These are phyloP conservation scores for Fusarium acutatum DNA, from an alignment of 2,329 filamentous ascomycete species.

Conservation along the genomic window DNA sequence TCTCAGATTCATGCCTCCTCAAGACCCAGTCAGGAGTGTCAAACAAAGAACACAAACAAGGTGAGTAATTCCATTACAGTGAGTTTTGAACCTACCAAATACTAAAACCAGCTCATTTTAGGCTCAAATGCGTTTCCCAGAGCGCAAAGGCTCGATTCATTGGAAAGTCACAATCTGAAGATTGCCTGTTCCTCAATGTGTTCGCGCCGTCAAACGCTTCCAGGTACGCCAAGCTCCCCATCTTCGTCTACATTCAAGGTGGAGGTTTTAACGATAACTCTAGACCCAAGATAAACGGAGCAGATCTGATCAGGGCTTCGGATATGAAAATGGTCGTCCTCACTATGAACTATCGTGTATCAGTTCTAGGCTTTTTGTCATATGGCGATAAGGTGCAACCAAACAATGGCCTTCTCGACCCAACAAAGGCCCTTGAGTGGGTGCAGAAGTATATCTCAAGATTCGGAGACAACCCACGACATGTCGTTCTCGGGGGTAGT, in stretches of 20 bases:
- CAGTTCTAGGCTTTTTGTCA: slow-evolving; percentile 75
- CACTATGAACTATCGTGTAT: slow-evolving; percentile 79
- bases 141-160: slow-evolving; percentile 13
- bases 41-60: slow-evolving; percentile 61
- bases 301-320: slow-evolving; percentile 63
- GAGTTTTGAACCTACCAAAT: too few relatives aligned
- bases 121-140: slow-evolving; percentile 44
- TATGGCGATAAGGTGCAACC: slow-evolving; percentile 63
- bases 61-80: slow-evolving; percentile 46
- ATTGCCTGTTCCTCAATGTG: slow-evolving; percentile 75
- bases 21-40: slow-evolving; percentile 63
- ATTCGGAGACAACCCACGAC: slow-evolving; percentile 74
- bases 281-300: slow-evolving; percentile 65
- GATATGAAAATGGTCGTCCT: slow-evolving; percentile 72
- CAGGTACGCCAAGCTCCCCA: slow-evolving; percentile 63
- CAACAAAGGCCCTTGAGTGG: slow-evolving; percentile 75
- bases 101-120: slow-evolving; percentile 28
- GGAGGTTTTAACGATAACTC: slow-evolving; percentile 65
- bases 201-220: slow-evolving; percentile 66
- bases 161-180: slow-evolving; percentile 58
- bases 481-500: slow-evolving; percentile 73
- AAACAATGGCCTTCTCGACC: slow-evolving; percentile 77
- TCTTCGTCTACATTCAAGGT: slow-evolving; percentile 67
- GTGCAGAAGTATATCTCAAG: slow-evolving; percentile 69
- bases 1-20: slow-evolving; percentile 74